Percentiles rank a stretch among this genome's conserved stretches.
Conservation (phyloP, 257 asterid genomes). For the Agastache rugosa region DNA sequence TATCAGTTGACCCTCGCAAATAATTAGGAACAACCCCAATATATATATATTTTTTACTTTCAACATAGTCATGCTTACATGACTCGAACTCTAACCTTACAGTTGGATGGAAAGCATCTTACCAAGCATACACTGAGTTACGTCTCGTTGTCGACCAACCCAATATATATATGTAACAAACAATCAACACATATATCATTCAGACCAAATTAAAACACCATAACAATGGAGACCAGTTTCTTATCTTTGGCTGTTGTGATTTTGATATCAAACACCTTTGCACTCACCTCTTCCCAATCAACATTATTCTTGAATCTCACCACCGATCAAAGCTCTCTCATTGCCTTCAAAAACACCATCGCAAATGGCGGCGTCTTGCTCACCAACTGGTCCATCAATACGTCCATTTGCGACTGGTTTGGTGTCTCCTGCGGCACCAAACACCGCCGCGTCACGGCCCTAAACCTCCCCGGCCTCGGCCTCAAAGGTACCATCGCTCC, state of each 20-base stretch:
- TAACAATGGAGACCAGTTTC: neutral
- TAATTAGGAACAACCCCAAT: no score
- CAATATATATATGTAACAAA: no score
- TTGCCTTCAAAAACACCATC: slow-evolving; percentile 40
- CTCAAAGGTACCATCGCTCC: neutral
- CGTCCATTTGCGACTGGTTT: neutral
- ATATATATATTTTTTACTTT: no score
- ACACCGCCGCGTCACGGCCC: slow-evolving; percentile 33
- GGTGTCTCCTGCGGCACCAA: slow-evolving; percentile 43
- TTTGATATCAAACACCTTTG: neutral
- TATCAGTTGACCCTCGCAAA: no score
- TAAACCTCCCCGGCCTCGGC: slow-evolving; percentile 18
- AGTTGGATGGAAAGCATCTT: no score
- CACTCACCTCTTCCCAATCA: neutral
- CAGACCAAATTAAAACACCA: neutral
- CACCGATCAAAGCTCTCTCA: slow-evolving; percentile 42
- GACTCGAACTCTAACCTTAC: no score
- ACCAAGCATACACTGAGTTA: no score
- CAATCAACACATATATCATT: no score
- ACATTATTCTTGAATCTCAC: neutral
- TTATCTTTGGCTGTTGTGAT: neutral
- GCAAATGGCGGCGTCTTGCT: slow-evolving; percentile 34
- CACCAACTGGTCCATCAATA: slow-evolving; percentile 22
- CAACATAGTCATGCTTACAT: no score
- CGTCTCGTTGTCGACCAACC: no score